phyloP scores from a whole-genome alignment of 2,329 filamentous ascomycete genomes.

The Penicillium paneum region DNA sequence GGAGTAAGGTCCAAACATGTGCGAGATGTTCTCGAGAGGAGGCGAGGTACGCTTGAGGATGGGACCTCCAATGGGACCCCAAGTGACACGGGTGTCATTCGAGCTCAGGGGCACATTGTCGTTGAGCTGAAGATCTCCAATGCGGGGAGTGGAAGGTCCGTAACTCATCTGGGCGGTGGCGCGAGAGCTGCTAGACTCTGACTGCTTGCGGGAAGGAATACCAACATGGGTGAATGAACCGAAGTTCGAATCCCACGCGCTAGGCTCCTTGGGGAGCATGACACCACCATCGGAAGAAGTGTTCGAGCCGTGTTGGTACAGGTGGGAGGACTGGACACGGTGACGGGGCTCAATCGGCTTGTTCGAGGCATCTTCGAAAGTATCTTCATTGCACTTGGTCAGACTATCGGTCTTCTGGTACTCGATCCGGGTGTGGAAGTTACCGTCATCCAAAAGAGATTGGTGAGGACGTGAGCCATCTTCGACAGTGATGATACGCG shows the following conservation, averaged over 20 bases:
- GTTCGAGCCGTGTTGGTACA: neutral
- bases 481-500: no score
- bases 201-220: neutral
- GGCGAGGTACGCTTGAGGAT: neutral
- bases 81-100: neutral
- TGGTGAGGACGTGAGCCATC: neutral
- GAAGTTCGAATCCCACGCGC: neutral
- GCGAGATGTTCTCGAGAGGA: neutral
- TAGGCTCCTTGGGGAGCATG: slow-evolving; percentile 15
- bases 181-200: neutral
- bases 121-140: neutral
- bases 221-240: neutral
- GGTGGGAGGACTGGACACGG: neutral
- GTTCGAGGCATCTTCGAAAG: neutral
- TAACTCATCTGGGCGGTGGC: neutral
- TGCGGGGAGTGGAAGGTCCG: neutral
- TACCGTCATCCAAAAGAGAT: slow-evolving; percentile 2
- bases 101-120: neutral
- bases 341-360: neutral
- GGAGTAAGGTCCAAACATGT: neutral
- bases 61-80: slow-evolving; percentile 4
- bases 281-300: slow-evolving; percentile 1
- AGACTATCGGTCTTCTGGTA: neutral
- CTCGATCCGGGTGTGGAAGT: neutral
- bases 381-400: neutral